Base-by-base conservation (phyloP, 495 filamentous ascomycete genomes). In the Xylaria nigripes region DNA sequence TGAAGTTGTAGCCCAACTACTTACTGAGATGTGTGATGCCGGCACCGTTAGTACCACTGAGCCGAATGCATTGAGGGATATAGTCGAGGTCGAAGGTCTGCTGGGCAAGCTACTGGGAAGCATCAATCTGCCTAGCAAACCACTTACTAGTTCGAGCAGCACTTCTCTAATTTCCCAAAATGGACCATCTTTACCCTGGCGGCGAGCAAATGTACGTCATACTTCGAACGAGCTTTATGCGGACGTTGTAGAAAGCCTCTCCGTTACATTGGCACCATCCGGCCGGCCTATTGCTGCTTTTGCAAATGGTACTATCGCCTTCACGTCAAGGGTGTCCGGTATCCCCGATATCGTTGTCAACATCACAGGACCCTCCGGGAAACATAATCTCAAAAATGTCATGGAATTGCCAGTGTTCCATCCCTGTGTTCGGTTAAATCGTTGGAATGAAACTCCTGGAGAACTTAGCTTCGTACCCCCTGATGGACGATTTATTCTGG, bases 221-320 rank as follows among this genome's bases (percentile, higher is more conserved):
- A 97, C 91, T 6, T 92, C 86, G 45, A 97, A 96, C 70, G 92
- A 97, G 69, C 80, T 99, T 30, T 97, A 99, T 68, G 93, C 96
- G 38, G 93, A 99, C 68, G 80, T 99, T 2, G 80, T 99, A 42
- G 93, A 99, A 72, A 86, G 87, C 3, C 78, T 99, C 0, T 82
- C 82, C 0, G 87, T 96, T 3, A 93, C 83, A 1, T 78, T 96
- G 47, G 89, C 93, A 0, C 93, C 93, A 0, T 96, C 91, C 0
- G 93, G 94, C 8, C 78, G 87, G 6, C 81, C 91, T 3, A 78
- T 99, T 21, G 81, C 89, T 9, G 93, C 93, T 19, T 81, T 94
- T 56, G 89, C 89, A 7, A 87, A 90, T 55, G 93, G 93, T 48
- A 95, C 89, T 6, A 92, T 99, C 53, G 92, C 89, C 16, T 95